These are phyloP conservation scores for Cocos nucifera DNA, from an alignment of 176 grass and related monocot genomes.

Conservation along the genomic window DNA sequence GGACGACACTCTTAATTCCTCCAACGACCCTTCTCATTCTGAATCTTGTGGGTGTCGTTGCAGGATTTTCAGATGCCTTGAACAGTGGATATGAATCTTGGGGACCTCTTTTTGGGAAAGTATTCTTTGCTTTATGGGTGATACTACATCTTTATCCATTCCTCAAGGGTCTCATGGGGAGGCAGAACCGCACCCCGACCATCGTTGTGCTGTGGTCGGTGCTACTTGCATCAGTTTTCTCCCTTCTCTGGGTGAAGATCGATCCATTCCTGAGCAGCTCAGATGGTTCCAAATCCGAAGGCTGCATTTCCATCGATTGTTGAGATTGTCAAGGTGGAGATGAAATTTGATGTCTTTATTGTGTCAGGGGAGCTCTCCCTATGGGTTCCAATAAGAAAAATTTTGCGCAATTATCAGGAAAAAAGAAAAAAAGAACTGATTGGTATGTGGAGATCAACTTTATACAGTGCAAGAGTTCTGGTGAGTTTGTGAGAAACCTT, in stretches of 20 bases:
- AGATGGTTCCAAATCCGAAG: slow-evolving; percentile 22
- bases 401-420: too few species aligned
- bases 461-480: too few species aligned
- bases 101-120: slow-evolving; percentile 96
- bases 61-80: slow-evolving; percentile 78
- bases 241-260: slow-evolving; percentile 94
- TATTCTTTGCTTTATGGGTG: slow-evolving; percentile 97
- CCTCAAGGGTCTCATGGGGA: slow-evolving; percentile 95
- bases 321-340: slow-evolving; percentile 9
- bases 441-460: too few species aligned
- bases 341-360: too few species aligned
- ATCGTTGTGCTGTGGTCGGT: slow-evolving; percentile 93
- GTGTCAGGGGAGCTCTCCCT: too few species aligned
- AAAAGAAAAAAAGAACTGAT: too few species aligned
- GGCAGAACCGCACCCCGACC: slow-evolving; percentile 89
- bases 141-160: slow-evolving; percentile 97
- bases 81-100: slow-evolving; percentile 94
- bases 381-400: too few species aligned
- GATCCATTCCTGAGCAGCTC: slow-evolving; percentile 61
- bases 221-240: slow-evolving; percentile 81
- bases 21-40: slow-evolving; percentile 77
- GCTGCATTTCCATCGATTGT: slow-evolving; percentile 62
- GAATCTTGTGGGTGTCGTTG: slow-evolving; percentile 82
- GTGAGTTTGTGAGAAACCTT: too few species aligned
- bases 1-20: slow-evolving; percentile 94